Evolutionary conservation across 441 rosid genomes (phyloP).

Genomic region (Kokia cookei): DNA sequence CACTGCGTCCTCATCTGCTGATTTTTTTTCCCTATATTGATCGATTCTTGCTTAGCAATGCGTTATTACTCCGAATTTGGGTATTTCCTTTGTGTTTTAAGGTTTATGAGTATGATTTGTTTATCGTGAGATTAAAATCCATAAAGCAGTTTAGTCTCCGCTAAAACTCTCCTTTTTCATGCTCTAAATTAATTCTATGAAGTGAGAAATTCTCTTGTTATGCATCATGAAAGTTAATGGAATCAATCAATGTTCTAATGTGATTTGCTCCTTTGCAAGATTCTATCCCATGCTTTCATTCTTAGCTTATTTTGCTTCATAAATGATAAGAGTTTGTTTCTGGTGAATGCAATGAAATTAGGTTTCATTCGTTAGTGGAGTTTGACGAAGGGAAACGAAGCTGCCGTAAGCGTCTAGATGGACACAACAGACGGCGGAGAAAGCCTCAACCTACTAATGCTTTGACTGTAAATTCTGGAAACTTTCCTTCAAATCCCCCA

Average conservation of each 20-base stretch:
- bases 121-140: background rate
- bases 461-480: slow-evolving; percentile 30
- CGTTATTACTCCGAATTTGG: no score
- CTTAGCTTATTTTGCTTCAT: background rate
- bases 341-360: slow-evolving; percentile 7
- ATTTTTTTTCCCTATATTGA: background rate
- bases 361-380: slow-evolving; percentile 72
- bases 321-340: background rate
- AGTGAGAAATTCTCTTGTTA: background rate
- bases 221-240: background rate
- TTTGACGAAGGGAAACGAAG: slow-evolving; percentile 75
- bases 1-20: background rate
- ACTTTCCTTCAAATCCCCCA: slow-evolving; percentile 37
- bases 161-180: background rate
- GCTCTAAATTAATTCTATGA: background rate
- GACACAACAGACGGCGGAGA: slow-evolving; percentile 69
- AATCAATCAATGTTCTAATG: background rate
- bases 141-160: background rate
- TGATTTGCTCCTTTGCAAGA: background rate
- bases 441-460: slow-evolving; percentile 62
- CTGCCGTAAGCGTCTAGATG: slow-evolving; percentile 77
- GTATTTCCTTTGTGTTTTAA: background rate
- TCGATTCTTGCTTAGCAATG: background rate
- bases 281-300: background rate
- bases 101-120: background rate